Base-by-base conservation (phyloP, 768 basidiomycete genomes). In the Suillus subaureus region DNA sequence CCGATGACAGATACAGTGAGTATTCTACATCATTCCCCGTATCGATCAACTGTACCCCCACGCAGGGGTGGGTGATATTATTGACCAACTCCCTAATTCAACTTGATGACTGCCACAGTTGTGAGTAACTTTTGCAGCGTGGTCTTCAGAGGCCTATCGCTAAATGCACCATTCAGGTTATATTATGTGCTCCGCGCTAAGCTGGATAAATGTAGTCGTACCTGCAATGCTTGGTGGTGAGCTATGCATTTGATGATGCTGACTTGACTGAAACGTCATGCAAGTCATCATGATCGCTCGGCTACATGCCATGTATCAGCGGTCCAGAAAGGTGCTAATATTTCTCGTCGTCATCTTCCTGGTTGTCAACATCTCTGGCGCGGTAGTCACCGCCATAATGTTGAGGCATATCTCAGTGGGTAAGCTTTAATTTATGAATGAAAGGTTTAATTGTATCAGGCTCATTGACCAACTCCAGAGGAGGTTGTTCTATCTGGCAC, bases 301-400 rank as follows among this genome's bases (percentile, higher is more conserved):
- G 31, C 16, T 55, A n/a, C 3, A 33, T 55, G 54, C 54, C 21
- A 55, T 55, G 54, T 55, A 33, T 33, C 54, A 33, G 54, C 2
- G 31, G 12, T 55, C 31, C 21, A 55, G 21, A 55, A 33, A 33
- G 11, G 21, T 55, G 31, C 31, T 55, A 31, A 55, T 55, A 33
- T 21, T 55, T 33, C 31, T 55, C 6, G 31, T 55, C 12, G 3
- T n/a, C 21, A 33, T 55, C 18, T 55, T 55, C 31, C 18, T 55
- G 54, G 11, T 13, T 33, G 21, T 55, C 31, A 12, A 33, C 54
- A 33, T 33, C 54, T 21, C 12, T 33, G 31, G 31, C 9, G 54
- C 2, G 5, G 31, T n/a, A 6, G 2, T 33, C 1, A 1, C 2
- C 3, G 21, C 2, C 33, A 33, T 55, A 9, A 0, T 33, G 2